phyloP scores from a whole-genome alignment of 768 basidiomycete species.

The Exsudoporus frostii region DNA sequence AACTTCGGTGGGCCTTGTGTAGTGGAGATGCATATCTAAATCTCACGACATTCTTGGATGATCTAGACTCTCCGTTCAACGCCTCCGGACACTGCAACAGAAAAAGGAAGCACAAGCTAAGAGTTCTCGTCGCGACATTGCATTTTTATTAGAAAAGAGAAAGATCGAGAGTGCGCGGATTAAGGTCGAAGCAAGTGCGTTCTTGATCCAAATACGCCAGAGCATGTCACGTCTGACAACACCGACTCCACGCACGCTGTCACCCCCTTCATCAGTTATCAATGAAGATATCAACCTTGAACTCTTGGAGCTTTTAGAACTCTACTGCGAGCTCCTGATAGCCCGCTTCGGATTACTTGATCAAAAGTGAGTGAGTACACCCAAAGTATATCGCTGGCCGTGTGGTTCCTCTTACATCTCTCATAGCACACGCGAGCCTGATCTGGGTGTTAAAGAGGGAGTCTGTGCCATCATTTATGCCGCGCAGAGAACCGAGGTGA shows the following conservation, averaged over 20 bases:
- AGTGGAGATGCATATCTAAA: neutral
- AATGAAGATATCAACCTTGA: conserved; percentile 85
- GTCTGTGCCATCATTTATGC: conserved; percentile 88
- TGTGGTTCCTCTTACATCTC: conserved; percentile 7
- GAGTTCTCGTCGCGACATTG: conserved; percentile 72
- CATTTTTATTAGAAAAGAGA: conserved; percentile 70
- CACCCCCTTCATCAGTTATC: conserved; percentile 50
- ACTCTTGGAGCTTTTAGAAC: conserved; percentile 86
- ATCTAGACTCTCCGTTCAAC: conserved; percentile 76
- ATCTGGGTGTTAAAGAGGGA: conserved; percentile 82
- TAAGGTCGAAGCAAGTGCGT: conserved; percentile 79
- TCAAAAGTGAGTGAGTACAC: conserved; percentile 56
- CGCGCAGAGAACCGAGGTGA: conserved; percentile 86
- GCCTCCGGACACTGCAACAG: conserved; percentile 80
- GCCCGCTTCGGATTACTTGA: conserved; percentile 92
- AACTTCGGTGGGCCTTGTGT: conserved; percentile 39
- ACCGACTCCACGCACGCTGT: conserved; percentile 11
- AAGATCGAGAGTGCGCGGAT: conserved; percentile 84
- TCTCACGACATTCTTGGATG: conserved; percentile 4
- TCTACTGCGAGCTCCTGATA: conserved; percentile 91
- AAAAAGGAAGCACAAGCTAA: conserved; percentile 90
- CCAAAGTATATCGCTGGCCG: conserved; percentile 1
- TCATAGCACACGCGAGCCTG: conserved; percentile 73
- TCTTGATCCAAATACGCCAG: conserved; percentile 3
- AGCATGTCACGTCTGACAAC: conserved; percentile 13